Base-by-base conservation (phyloP, 106 monocot species). In the Allium sativum region DNA sequence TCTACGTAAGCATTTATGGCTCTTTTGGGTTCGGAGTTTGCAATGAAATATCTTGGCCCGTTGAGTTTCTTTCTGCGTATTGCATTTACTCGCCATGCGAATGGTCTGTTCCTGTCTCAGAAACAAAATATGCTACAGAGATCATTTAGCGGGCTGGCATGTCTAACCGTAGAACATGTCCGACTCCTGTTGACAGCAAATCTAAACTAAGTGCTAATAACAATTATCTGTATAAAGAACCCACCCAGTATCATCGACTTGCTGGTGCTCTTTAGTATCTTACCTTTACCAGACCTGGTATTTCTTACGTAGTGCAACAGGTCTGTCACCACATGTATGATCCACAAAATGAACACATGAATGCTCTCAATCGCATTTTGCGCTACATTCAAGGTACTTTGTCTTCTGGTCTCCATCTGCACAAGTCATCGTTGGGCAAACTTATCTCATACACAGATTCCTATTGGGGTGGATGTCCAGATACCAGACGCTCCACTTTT, bases 361-460 rank as follows among this genome's bases (percentile, higher is more conserved):
- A 44, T 45, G 9, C 43, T 62, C 44, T 62, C 12, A 62, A 62
- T 9, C 42, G 45, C 1, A 45, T 62, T 14, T 8, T 62, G 4
- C 11, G 45, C 7, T 61, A 61, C 12, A 19, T 62, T 5, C 42
- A 62, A 62, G 62, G 62, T 17, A 62, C 62, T 5, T 17, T 62
- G 44, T 12, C 9, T 40, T 40, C 40, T 42, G 59, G 10, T 17
- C 14, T 60, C 31, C 31, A 31, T 3, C 3, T 31, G 31, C 3
- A 31, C 31, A 31, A 31, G 3, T 31, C 31, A 1, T 3, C 1
- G 1, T 1, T 31, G 1, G 3, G 3, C 3, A 1, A 3, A 1
- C 1, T 31, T 31, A 31, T 31, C 31, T 31, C 31, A 31, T 31
- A 31, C 3, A 31, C 31, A 31, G 31, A 3, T 31, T 1, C 31